Conservation (phyloP, 352 stramenopile species). For the Pythium scleroteichum region DNA sequence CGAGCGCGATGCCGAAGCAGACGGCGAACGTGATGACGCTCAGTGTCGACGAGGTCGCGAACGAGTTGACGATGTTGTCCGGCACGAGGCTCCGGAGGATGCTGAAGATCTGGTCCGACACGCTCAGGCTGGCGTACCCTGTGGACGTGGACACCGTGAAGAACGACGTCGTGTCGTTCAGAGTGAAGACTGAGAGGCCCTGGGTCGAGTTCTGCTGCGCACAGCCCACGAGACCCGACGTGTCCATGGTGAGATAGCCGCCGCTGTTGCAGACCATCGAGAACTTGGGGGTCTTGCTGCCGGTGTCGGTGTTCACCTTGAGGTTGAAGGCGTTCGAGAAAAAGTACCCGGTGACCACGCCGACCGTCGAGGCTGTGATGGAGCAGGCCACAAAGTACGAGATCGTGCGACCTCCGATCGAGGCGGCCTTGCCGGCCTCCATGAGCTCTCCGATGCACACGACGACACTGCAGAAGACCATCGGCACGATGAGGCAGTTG, state of each 20-base stretch:
- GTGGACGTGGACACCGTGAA: constrained; percentile 35
- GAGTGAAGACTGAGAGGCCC: constrained; percentile 39
- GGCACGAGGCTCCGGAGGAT: constrained; percentile 69
- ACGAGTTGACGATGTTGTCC: constrained; percentile 69
- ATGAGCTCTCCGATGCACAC: constrained; percentile 62
- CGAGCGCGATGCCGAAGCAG: constrained; percentile 61
- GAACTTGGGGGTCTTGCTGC: constrained; percentile 19
- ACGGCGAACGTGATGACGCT: constrained; percentile 79
- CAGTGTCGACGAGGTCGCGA: constrained; percentile 54
- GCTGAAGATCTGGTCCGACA: constrained; percentile 71
- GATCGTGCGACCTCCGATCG: constrained; percentile 52
- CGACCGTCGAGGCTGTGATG: constrained; percentile 48
- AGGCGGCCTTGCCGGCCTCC: constrained; percentile 51
- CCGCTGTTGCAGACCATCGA: constrained; percentile 49
- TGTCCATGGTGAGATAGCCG: constrained; percentile 37
- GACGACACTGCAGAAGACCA: constrained; percentile 71
- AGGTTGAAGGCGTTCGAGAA: constrained; percentile 31
- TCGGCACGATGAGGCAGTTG: constrained; percentile 66
- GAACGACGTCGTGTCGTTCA: constrained; percentile 58
- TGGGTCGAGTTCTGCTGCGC: constrained; percentile 32
- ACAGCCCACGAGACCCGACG: constrained; percentile 47
- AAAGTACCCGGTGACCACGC: constrained; percentile 44
- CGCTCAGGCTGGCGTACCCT: constrained; percentile 44
- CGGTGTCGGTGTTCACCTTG: background rate
- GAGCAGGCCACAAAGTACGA: constrained; percentile 42